Evolutionary conservation across 768 basidiomycete genomes (phyloP), one percentile per base, ranked within the genome.

Genomic region (Amanita brunnescens): DNA sequence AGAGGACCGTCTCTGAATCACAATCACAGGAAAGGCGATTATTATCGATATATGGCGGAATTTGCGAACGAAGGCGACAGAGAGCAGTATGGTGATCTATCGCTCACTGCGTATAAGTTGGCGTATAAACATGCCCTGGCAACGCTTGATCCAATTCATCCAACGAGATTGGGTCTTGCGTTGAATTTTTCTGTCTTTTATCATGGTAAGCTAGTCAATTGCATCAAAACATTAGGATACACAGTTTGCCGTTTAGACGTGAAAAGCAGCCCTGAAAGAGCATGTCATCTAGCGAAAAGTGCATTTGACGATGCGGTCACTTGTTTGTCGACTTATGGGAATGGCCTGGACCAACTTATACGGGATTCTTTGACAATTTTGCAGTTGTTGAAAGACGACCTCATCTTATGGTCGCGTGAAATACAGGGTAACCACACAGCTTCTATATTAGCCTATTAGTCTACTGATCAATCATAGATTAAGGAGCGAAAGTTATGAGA

Each of bases 171-270:
- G 52, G 91, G 91, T 32, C 72, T 94, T 46, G 90, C 91, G 30
- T 75, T 94, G 61, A 94, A 93, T 71, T 92, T 94, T 70, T 85
- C 89, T n/a, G 91, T 94, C 46, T 94, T 88, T 73, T 92, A 87
- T 66, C 91, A 91, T 64, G 77, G 70, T 68, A 30, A 55, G 64
- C 20, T 24, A 29, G 29, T 41, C 23, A 39, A 51, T 38, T 8
- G 24, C 47, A 14, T 23, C 5, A 13, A 33, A 30, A 35, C 8
- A 18, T 12, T 20, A 9, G n/a, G 40, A 24, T 26, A 37, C 23
- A 14, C 8, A 39, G 42, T 47, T n/a, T 16, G 10, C 32, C 30
- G 6, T 34, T 50, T 44, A 71, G 85, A 93, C 64, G 88, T 92
- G 60, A 77, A 81, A 57, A 82, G 84, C 66, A 87, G 85, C 62